Evolutionary conservation across 2,329 filamentous ascomycete genomes (phyloP).

Genomic region (Neocucurbitaria cava): DNA sequence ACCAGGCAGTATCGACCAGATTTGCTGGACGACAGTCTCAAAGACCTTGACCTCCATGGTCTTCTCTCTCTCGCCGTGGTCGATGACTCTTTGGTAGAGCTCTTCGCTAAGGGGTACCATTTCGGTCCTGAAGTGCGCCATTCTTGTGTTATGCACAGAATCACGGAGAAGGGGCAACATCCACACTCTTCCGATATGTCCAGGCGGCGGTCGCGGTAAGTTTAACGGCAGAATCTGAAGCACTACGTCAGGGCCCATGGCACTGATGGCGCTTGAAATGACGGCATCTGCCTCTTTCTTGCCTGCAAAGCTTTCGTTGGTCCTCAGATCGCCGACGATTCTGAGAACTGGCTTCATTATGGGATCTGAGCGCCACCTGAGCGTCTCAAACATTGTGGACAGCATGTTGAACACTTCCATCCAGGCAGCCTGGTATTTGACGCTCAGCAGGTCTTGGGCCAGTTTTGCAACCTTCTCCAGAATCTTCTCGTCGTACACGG

Average conservation of each 20-base stretch:
- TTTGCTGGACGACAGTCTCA: constrained; percentile 93
- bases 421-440: constrained; percentile 95
- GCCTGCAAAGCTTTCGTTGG: constrained; percentile 85
- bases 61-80: constrained; percentile 82
- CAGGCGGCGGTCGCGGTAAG: constrained; percentile 75
- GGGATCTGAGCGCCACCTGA: constrained; percentile 84
- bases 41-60: constrained; percentile 98
- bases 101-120: constrained; percentile 88
- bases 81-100: constrained; percentile 87
- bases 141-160: constrained; percentile 84
- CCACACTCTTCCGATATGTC: constrained; percentile 89
- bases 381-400: constrained; percentile 82
- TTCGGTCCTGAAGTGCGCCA: constrained; percentile 83
- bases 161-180: constrained; percentile 90
- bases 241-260: constrained; percentile 87
- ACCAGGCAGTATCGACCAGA: constrained; percentile 91
- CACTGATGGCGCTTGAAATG: constrained; percentile 83
- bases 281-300: constrained; percentile 96
- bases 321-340: constrained; percentile 83
- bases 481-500: constrained; percentile 89
- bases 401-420: constrained; percentile 92
- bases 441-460: constrained; percentile 76
- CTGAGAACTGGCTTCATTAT: constrained; percentile 78
- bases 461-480: constrained; percentile 80
- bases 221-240: constrained; percentile 86